phyloP scores from a whole-genome alignment of 1,139 yeast species.

The Hemisphaericaspora xylofermentans region DNA sequence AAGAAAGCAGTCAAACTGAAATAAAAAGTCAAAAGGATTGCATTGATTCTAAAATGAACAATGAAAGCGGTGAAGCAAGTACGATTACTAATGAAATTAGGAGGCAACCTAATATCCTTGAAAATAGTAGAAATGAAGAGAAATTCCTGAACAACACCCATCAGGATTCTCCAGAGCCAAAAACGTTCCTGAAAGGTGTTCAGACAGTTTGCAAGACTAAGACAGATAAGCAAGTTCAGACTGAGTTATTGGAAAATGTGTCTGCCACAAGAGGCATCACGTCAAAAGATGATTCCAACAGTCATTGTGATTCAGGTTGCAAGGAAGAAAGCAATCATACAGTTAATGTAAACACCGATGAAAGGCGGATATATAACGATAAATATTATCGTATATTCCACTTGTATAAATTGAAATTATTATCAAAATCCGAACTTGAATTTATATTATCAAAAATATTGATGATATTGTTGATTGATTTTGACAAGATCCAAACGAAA shows the following conservation, averaged over 20 bases:
- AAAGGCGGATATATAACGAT: slow-evolving; percentile 7
- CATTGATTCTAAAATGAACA: too few species aligned
- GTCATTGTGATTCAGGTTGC: too few species aligned
- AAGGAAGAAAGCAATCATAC: too few species aligned
- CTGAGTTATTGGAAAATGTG: background rate
- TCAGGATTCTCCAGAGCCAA: background rate
- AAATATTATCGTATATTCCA: slow-evolving; percentile 29
- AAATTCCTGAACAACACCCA: too few species aligned
- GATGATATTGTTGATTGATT: slow-evolving; percentile 29
- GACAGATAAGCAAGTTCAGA: background rate
- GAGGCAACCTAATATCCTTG: too few species aligned
- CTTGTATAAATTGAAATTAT: slow-evolving; percentile 26
- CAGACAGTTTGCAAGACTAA: background rate
- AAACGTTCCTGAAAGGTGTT: background rate
- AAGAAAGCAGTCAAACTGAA: too few species aligned
- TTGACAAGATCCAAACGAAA: slow-evolving; percentile 23
- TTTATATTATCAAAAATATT: slow-evolving; percentile 33
- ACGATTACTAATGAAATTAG: too few species aligned
- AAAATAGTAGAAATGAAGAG: too few species aligned
- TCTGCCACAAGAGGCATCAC: background rate
- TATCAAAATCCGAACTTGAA: slow-evolving; percentile 26
- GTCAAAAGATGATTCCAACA: too few species aligned
- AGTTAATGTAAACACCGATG: too few species aligned
- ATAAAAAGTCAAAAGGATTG: too few species aligned
- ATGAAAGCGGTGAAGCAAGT: too few species aligned